Percentiles rank a stretch among this genome's conserved stretches.
phyloP scores from a whole-genome alignment of 2,329 filamentous ascomycete species.

The Microsporum audouinii region DNA sequence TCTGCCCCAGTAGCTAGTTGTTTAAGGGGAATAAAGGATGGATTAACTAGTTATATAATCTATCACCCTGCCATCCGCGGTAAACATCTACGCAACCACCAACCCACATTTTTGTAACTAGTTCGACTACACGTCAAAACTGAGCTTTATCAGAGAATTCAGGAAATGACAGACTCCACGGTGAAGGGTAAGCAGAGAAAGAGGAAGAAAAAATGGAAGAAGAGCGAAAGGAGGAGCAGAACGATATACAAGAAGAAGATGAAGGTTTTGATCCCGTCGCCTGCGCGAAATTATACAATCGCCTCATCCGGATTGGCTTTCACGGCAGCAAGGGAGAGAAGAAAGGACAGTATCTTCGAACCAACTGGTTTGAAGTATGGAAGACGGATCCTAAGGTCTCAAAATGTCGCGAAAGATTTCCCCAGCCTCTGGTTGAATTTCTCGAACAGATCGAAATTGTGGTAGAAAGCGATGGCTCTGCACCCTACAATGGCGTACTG shows the following conservation, averaged over 20 bases:
- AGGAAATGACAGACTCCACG: neutral
- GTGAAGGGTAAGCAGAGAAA: neutral
- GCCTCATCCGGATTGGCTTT: neutral
- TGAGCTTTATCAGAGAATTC: neutral
- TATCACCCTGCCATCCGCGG: too few relatives aligned
- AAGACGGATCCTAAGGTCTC: neutral
- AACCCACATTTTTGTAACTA: neutral
- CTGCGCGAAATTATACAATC: neutral
- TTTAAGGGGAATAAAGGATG: too few relatives aligned
- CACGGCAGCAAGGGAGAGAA: neutral
- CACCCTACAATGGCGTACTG: neutral
- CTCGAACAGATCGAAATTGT: neutral
- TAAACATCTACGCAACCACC: neutral
- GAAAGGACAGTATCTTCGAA: neutral
- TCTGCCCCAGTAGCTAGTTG: too few relatives aligned
- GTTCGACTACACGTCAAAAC: neutral
- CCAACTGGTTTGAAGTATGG: slow-evolving; percentile 1
- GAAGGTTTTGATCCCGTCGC: neutral
- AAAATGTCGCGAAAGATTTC: neutral
- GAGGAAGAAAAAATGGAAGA: neutral
- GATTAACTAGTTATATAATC: neutral
- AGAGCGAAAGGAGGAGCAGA: neutral
- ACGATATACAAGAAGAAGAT: neutral
- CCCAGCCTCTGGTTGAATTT: neutral
- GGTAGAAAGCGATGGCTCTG: neutral